Evolutionary conservation across 768 basidiomycete genomes (phyloP), one percentile per base, ranked within the genome.

Genomic region (Erythrobasidium yunnanense): DNA sequence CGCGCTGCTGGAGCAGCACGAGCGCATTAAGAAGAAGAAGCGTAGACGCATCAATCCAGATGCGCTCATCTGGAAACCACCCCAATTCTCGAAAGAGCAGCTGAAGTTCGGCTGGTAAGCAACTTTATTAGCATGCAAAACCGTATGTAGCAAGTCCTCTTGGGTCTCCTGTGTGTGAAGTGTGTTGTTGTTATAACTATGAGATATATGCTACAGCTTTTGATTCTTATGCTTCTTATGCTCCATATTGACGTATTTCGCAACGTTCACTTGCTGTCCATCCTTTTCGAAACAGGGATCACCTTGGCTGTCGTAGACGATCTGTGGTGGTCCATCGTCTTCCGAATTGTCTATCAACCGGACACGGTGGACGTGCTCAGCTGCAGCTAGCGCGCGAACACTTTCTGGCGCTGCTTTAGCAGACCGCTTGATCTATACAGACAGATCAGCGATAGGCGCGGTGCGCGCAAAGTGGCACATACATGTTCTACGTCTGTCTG

Each of bases 11-110:
- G 91, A 93, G 76, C 87, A 90, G 75, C 85, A 95, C 77, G 84
- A 87, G 76, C 91, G 90, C 75, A 81, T 83, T 30, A 83, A 82
- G 77, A 81, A 79, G 74, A 99, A 96, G 78, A 81, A 83, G 54
- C 80, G 85, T 68, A 81, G 85, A 53, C 79, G 85, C 62, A 92
- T 99, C 70, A 81, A 88, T 70, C 79, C 93, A 32, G 84, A 87
- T 66, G 80, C 80, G 73, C 78, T 99, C 65, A 82, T 83, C 70
- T 99, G 95, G 95, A 95, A 92, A 76, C 93, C 95, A 62, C 95
- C 89, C 17, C 85, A 87, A 49, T 91, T 93, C 77, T 88, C 87
- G 54, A 82, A 88, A 68, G 52, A 66, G 27, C 71, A 71, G 30
- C 53, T 73, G 20, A 22, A 68, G 5, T 71, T 72, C 38, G 70